These are phyloP conservation scores for Clausena lansium DNA, from an alignment of 345 rosid genomes.

Conservation along the genomic window DNA sequence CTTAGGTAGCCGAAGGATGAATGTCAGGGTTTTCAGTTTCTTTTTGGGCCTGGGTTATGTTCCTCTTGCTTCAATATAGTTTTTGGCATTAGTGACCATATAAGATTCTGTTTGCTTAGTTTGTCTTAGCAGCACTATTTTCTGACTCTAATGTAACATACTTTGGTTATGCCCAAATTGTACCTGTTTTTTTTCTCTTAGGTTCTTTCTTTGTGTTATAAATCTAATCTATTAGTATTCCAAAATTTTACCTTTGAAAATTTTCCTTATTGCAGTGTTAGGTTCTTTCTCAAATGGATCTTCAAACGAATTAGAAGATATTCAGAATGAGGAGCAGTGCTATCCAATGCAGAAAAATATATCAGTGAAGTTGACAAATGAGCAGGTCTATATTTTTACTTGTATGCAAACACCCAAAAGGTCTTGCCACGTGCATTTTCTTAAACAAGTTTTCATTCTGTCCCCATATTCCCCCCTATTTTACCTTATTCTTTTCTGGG, in stretches of 20 bases:
- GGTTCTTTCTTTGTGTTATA: background rate
- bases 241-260: slow-evolving; percentile 2
- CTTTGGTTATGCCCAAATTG: background rate
- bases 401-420: background rate
- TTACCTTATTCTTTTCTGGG: background rate
- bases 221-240: background rate
- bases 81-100: background rate
- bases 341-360: slow-evolving; percentile 80
- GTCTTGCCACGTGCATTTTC: background rate
- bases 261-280: slow-evolving; percentile 27
- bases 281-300: slow-evolving; percentile 57
- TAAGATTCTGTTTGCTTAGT: background rate
- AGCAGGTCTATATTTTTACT: slow-evolving; percentile 55
- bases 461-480: background rate
- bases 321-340: slow-evolving; percentile 71
- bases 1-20: background rate
- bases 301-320: slow-evolving; percentile 40
- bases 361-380: slow-evolving; percentile 64
- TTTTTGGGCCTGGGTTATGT: background rate
- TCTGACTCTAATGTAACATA: background rate
- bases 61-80: background rate
- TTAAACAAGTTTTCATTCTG: background rate
- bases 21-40: background rate
- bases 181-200: background rate
- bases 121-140: background rate